These are phyloP conservation scores for Trichosporon sp. DNA, from an alignment of 1,284 basidiomycete species.

Conservation along the genomic window DNA sequence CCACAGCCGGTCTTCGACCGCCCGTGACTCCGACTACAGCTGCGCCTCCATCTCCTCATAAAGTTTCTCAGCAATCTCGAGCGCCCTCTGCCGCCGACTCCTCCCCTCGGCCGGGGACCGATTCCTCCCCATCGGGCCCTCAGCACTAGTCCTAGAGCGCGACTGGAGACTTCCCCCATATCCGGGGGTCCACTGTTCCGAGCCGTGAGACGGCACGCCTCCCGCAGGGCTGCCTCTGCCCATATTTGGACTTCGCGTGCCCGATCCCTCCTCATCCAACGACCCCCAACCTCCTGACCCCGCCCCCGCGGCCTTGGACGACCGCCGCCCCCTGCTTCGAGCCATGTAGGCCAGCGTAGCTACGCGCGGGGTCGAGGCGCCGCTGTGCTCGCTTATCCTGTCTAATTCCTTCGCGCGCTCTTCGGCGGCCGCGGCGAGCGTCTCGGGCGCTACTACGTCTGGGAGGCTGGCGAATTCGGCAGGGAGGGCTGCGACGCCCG, in stretches of 20 bases:
- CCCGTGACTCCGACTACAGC: too few relatives aligned
- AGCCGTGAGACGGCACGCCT: neutral
- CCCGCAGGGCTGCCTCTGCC: neutral
- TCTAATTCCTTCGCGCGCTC: neutral
- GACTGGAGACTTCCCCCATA: neutral
- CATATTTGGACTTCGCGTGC: neutral
- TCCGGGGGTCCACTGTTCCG: neutral
- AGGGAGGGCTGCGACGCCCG: conserved; percentile 14
- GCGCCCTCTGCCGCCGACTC: conserved; percentile 8
- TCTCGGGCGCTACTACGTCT: conserved; percentile 10
- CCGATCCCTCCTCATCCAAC: neutral
- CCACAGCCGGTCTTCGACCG: too few relatives aligned
- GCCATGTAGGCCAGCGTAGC: neutral
- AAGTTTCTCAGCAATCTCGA: conserved; percentile 17
- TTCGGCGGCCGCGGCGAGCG: conserved; percentile 5
- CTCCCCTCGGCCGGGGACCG: conserved; percentile 5
- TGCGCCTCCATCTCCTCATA: conserved; percentile 23
- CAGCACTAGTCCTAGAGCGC: neutral
- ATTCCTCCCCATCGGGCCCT: neutral
- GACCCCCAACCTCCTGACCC: too few relatives aligned
- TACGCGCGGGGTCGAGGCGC: neutral
- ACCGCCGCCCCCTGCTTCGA: neutral
- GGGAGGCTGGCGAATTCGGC: conserved; percentile 12
- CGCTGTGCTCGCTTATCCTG: conserved; percentile 1
- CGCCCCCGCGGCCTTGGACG: neutral